phyloP scores from a whole-genome alignment of 495 filamentous ascomycete species.

The Beverwykella pulmonaria region DNA sequence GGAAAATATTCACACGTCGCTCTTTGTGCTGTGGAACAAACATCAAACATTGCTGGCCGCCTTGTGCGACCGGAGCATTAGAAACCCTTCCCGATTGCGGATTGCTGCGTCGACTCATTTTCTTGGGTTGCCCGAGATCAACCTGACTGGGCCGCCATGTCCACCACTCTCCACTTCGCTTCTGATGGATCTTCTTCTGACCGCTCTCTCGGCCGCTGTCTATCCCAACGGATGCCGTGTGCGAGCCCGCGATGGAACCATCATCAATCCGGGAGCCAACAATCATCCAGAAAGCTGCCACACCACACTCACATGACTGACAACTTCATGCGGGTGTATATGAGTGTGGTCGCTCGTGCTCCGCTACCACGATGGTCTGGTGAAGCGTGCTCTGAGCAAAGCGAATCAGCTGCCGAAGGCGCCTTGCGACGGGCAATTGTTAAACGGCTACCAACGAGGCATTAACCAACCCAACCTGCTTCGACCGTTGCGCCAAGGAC shows the following conservation, averaged over 20 bases:
- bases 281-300: conserved; percentile 21
- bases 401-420: conserved; percentile 33
- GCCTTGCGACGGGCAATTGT: conserved; percentile 12
- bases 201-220: conserved; percentile 23
- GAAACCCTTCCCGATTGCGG: not conserved
- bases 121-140: not conserved
- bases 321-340: conserved; percentile 39
- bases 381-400: conserved; percentile 7
- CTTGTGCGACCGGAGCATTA: conserved; percentile 9
- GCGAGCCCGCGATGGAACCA: conserved; percentile 26
- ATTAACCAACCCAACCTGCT: conserved; percentile 8
- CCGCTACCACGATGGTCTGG: conserved; percentile 17
- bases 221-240: conserved; percentile 11
- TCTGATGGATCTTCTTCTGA: conserved; percentile 19
- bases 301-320: conserved; percentile 45
- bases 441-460: conserved; percentile 22
- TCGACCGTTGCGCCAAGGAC: conserved; percentile 16
- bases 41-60: conserved; percentile 9
- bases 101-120: conserved; percentile 14
- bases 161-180: conserved; percentile 6
- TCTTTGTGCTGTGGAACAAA: conserved; percentile 13
- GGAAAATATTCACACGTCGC: conserved; percentile 6
- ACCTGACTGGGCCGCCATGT: not conserved
- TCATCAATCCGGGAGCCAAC: conserved; percentile 38
- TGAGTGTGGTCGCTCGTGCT: conserved; percentile 28